A percentile compares a stretch with the other conserved stretches of the same genome.
These are phyloP conservation scores for Saccharum spontaneum DNA, from an alignment of 176 grass and related monocot species.

Conservation along the genomic window DNA sequence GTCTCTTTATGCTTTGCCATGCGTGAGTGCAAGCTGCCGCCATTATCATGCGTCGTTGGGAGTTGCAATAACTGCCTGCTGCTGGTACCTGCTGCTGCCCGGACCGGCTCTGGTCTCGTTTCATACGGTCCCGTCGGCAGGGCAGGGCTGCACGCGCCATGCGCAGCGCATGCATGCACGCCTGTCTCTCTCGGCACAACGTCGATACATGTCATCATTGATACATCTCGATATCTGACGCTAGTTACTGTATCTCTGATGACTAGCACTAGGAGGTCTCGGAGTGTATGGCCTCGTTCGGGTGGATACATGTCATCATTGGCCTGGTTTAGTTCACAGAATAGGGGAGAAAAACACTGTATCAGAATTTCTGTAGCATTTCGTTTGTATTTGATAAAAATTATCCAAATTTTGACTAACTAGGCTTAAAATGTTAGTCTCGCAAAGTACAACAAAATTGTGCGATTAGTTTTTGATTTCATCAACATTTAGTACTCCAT, in stretches of 20 bases:
- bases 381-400: too few species aligned
- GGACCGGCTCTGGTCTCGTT: not conserved
- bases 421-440: too few species aligned
- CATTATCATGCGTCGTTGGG: conserved; percentile 19
- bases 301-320: too few species aligned
- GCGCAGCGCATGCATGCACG: not conserved
- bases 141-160: not conserved
- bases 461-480: too few species aligned
- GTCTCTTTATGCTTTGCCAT: not conserved
- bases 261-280: not conserved
- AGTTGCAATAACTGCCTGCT: conserved; percentile 20
- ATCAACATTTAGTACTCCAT: too few species aligned
- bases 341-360: too few species aligned
- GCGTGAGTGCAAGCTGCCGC: conserved; percentile 10
- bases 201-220: conserved; percentile 20
- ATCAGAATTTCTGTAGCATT: too few species aligned
- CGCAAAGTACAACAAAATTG: too few species aligned
- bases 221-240: not conserved
- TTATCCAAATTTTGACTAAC: too few species aligned
- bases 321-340: too few species aligned
- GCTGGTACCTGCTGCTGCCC: not conserved
- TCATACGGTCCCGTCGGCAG: not conserved
- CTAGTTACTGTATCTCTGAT: not conserved
- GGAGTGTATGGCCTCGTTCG: too few species aligned
- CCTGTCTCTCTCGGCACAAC: conserved; percentile 18